These are phyloP conservation scores for Aureobasidium pullulans DNA, from an alignment of 2,329 filamentous ascomycete species.

Conservation along the genomic window DNA sequence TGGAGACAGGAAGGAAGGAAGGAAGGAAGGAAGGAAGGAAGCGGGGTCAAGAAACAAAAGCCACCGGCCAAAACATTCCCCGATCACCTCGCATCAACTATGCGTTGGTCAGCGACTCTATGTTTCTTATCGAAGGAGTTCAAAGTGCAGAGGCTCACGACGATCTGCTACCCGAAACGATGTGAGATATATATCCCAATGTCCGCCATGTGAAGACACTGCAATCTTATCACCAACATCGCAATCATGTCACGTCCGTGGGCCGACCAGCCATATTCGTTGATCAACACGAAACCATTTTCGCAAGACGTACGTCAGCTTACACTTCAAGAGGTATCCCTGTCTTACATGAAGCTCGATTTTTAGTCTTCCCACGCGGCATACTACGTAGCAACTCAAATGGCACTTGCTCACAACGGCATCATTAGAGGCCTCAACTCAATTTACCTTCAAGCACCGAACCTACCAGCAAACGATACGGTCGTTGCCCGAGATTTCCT, in stretches of 20 bases:
- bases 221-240: not conserved
- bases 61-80: not conserved
- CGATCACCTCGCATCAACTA: not conserved
- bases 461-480: not conserved
- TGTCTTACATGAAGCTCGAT: constrained; percentile 22
- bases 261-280: constrained; percentile 23
- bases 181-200: not conserved
- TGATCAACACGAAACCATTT: constrained; percentile 20
- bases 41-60: not conserved
- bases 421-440: constrained; percentile 29
- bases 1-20: no score
- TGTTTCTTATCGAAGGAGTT: not conserved
- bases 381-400: constrained; percentile 29
- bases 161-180: not conserved
- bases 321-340: not conserved
- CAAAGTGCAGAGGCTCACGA: not conserved
- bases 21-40: not conserved
- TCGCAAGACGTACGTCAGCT: not conserved
- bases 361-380: constrained; percentile 26
- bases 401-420: not conserved
- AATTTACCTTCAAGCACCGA: constrained; percentile 25
- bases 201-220: no score
- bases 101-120: not conserved
- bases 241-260: constrained; percentile 19
- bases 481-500: not conserved